Conservation (phyloP, 805 yeast species). For the Lipomyces yamadae region DNA sequence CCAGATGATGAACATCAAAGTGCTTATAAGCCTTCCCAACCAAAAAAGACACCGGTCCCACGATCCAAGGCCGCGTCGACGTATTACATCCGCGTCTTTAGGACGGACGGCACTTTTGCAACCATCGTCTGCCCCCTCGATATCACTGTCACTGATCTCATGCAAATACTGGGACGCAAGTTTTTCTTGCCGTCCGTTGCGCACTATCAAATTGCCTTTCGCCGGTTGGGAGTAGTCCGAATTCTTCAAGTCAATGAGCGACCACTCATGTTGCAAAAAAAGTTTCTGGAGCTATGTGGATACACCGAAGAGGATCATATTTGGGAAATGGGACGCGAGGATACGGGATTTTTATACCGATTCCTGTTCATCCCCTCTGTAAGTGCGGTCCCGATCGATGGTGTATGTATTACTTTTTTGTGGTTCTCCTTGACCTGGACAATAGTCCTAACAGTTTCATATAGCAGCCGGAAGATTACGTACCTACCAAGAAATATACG, state of each 20-base stretch:
- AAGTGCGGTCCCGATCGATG: conserved; percentile 27
- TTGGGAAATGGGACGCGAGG: conserved; percentile 80
- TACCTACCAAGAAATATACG: conserved; percentile 56
- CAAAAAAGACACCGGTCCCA: conserved; percentile 12
- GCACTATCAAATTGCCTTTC: conserved; percentile 74
- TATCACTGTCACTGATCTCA: conserved; percentile 74
- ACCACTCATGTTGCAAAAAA: conserved; percentile 78
- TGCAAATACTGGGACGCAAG: conserved; percentile 73
- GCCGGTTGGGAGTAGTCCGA: conserved; percentile 47
- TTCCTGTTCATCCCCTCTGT: conserved; percentile 57
- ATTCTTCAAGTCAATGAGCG: conserved; percentile 71
- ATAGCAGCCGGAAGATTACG: conserved; percentile 17
- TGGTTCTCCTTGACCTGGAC: background rate
- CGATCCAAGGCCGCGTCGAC: conserved; percentile 14
- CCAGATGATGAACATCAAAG: conserved; percentile 38
- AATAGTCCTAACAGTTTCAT: background rate
- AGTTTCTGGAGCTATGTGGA: conserved; percentile 74
- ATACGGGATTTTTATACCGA: conserved; percentile 78
- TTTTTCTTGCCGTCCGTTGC: conserved; percentile 71
- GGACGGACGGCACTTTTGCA: conserved; percentile 82
- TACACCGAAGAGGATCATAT: conserved; percentile 76
- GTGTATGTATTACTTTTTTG: conserved; percentile 14
- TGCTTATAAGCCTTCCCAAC: conserved; percentile 7
- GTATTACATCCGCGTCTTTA: conserved; percentile 71
- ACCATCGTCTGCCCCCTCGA: conserved; percentile 80